Conservation (phyloP, 2,329 filamentous ascomycete genomes). For the Penicillium sp. region DNA sequence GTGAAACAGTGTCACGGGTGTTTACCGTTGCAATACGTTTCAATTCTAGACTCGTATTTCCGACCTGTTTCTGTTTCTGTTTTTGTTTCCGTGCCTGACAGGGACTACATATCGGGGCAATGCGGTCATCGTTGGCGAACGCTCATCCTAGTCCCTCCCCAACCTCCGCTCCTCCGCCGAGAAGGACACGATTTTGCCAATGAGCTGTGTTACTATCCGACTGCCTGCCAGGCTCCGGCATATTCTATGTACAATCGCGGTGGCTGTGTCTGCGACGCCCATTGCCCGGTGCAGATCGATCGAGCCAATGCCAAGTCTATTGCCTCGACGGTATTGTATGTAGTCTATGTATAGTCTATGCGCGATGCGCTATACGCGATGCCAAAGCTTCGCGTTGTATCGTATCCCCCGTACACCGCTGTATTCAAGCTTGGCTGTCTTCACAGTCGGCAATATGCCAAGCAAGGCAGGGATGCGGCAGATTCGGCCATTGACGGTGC, state of each 20-base stretch:
- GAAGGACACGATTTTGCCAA: not conserved
- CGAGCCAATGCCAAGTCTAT: not conserved
- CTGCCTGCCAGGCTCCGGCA: conserved; percentile 12
- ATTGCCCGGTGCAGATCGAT: conserved; percentile 1
- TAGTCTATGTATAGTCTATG: not conserved
- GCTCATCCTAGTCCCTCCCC: not conserved
- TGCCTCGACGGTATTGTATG: not conserved
- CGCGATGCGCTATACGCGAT: not conserved
- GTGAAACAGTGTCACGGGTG: conserved; percentile 1
- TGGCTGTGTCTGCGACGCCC: conserved; percentile 10
- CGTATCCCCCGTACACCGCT: not conserved
- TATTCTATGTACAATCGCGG: conserved; percentile 1
- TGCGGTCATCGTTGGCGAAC: not conserved
- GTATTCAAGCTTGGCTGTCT: conserved; percentile 7
- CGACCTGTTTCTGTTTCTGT: not conserved
- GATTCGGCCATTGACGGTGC: not conserved
- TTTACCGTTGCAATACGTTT: conserved; percentile 1
- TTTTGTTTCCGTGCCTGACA: not conserved
- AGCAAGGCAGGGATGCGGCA: conserved; percentile 15
- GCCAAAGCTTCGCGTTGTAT: not conserved
- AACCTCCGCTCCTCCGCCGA: too few species aligned
- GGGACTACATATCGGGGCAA: not conserved
- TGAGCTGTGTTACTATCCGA: conserved; percentile 9
- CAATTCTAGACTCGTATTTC: not conserved
- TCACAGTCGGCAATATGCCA: conserved; percentile 8